Base-by-base conservation (phyloP, 2,329 filamentous ascomycete genomes). In the Arthroderma sp. region DNA sequence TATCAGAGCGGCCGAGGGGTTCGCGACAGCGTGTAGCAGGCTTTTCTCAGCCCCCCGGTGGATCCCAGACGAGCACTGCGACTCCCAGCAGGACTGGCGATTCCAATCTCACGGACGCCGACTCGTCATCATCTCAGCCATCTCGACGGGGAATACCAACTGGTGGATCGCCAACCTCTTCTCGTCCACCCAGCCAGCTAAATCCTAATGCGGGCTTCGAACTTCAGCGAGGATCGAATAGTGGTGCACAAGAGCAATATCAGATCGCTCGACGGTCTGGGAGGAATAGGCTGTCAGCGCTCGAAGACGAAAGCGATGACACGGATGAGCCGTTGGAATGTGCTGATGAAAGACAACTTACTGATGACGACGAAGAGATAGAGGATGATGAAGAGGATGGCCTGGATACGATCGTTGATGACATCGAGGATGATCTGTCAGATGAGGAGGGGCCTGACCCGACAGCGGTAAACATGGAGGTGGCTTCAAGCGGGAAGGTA, bases 401-500 rank as follows among this genome's bases (percentile, higher is more conserved):
- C 4, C 68, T 96, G 42, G 86, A 94, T 60, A 80, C 86, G 22
- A 83, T 96, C 49, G 82, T 95, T n/a, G 86, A 88, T 48, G 86
- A 93, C 53, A 69, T 95, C 1, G 86, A 95, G 45, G 84, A 89
- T 49, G 86, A 88, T 30, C 80, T 89, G 62, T 79, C 77, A 32
- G 75, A 86, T 42, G 81, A 83, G 45, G 75, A 76, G n/a, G 71
- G 75, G n/a, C 74, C 82, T 5, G 86, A 91, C 54, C 84, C 87
- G 2, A 83, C 84, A 3, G 88, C 91, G 4, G 86, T 96, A 30
- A 95, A 86, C 56, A 77, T 98, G 60, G 89, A 96, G 62, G 78
- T 95, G 36, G 87, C 82, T 34, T 80, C 83, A 11, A 83, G 81
- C 15, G 89, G 87, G 9, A 93, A 86, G 58, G 82, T 95, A 9